Evolutionary conservation across 768 basidiomycete genomes (phyloP), one percentile per base, ranked within the genome.

Genomic region (Trametes coccinea): DNA sequence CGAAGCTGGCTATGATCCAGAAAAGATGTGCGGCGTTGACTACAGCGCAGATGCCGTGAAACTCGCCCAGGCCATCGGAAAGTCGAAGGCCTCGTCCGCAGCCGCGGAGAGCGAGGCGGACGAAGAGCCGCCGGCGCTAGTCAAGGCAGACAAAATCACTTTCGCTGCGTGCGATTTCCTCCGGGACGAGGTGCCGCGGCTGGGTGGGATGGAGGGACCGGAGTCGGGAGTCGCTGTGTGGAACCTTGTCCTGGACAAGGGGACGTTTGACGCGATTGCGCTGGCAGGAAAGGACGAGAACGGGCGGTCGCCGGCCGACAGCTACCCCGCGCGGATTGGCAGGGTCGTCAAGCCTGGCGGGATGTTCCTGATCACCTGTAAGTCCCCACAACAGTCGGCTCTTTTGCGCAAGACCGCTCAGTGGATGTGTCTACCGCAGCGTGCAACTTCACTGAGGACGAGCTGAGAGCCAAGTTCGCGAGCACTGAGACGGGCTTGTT

Each of bases 241-340:
- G 92, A 89, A 92, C 69, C 74, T 93, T 5, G 69, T 93, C 14
- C 69, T 93, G 58, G 92, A 94, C 74, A 94, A 94, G 71, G 92
- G 92, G n/a, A 94, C 92, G 0, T 92, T 85, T 68, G 92, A 94
- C 68, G 91, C 92, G 5, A 92, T 93, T 52, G 88, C 90, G 0
- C 74, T 94, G 41, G 87, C 82, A 52, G 78, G 80, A 56, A 86
- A 84, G 68, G 84, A 87, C 44, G 78, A 74, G 5, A 66, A 71
- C 40, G 89, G 87, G 22, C 71, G 66, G 44, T 76, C 80, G 0
- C 86, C 87, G 1, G 82, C 81, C 0, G 73, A 77, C n/a, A 71
- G 68, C 16, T 93, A 94, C 71, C 89, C 88, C 3, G 67, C 64
- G 47, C 82, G 85, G 11, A 81, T 89, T 22, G 74, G 76, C 11